These are phyloP conservation scores for Naegleria gruberi DNA, from an alignment of 208 protist genomes.

Conservation along the genomic window DNA sequence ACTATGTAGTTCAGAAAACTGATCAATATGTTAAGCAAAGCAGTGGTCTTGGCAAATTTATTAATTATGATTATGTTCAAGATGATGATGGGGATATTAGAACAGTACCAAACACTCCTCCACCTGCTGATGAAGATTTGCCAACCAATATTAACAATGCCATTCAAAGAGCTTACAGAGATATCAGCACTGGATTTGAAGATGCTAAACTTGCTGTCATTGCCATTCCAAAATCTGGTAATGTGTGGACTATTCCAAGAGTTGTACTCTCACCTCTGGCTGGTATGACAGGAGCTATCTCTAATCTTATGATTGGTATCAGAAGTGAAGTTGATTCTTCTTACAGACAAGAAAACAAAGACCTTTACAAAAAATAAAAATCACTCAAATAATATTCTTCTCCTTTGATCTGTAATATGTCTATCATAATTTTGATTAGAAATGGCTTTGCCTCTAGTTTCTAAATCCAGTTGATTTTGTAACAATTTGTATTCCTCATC, in stretches of 20 bases:
- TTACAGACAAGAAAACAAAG: background rate
- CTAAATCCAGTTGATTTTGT: background rate
- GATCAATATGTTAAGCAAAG: background rate
- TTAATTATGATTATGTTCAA: background rate
- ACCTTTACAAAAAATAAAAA: background rate
- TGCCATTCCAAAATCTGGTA: background rate
- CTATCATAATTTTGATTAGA: background rate
- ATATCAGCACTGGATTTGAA: background rate
- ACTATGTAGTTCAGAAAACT: background rate
- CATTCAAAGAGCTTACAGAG: slow-evolving; percentile 7
- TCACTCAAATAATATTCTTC: background rate
- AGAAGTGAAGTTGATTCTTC: background rate
- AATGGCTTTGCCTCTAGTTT: background rate
- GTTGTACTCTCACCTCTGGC: background rate
- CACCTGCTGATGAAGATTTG: background rate
- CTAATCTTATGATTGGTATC: background rate
- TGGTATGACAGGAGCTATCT: background rate
- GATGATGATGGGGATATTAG: background rate
- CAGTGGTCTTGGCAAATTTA: background rate
- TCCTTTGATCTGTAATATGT: background rate
- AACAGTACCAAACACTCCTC: background rate
- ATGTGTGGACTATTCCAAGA: background rate
- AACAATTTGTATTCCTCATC: background rate
- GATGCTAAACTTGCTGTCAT: background rate
- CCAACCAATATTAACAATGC: background rate